These are phyloP conservation scores for Psilocybe sp. DNA, from an alignment of 768 basidiomycete species.

Conservation along the genomic window DNA sequence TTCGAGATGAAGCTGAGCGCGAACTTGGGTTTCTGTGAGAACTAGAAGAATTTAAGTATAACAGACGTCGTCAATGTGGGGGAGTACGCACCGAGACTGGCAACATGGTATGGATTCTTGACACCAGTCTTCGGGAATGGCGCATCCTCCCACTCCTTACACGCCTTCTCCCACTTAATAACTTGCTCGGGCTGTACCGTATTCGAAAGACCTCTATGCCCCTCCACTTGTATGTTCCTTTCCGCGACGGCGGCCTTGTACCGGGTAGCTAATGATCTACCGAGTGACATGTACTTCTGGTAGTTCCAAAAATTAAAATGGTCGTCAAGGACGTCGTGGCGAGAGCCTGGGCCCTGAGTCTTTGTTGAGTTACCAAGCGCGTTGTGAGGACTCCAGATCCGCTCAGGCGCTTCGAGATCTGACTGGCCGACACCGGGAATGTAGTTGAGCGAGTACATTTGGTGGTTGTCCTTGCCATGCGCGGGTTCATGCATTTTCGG, in stretches of 20 bases:
- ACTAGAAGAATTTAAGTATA: too few relatives aligned
- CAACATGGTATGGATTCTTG: neutral
- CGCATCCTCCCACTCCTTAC: conserved; percentile 1
- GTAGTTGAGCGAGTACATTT: conserved; percentile 24
- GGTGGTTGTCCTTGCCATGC: conserved; percentile 19
- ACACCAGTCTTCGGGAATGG: conserved; percentile 1
- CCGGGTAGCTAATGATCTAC: neutral
- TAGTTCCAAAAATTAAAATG: conserved; percentile 21
- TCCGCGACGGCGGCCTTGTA: conserved; percentile 3
- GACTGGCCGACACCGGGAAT: conserved; percentile 19
- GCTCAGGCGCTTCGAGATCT: conserved; percentile 31
- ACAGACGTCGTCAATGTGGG: too few relatives aligned
- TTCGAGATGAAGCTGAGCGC: too few relatives aligned
- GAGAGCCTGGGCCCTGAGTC: conserved; percentile 27
- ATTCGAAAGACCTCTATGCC: conserved; percentile 3
- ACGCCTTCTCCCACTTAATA: neutral
- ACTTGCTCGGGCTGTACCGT: neutral
- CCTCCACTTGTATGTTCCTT: conserved; percentile 9
- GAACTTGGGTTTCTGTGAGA: too few relatives aligned
- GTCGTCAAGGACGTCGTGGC: conserved; percentile 6
- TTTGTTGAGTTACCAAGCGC: conserved; percentile 22
- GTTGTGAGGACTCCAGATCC: conserved; percentile 27
- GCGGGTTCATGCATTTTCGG: conserved; percentile 29
- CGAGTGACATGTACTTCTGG: conserved; percentile 18
- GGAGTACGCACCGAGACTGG: neutral